Conservation (phyloP, 306 rosid genomes). For the Begonia peltatifolia region DNA sequence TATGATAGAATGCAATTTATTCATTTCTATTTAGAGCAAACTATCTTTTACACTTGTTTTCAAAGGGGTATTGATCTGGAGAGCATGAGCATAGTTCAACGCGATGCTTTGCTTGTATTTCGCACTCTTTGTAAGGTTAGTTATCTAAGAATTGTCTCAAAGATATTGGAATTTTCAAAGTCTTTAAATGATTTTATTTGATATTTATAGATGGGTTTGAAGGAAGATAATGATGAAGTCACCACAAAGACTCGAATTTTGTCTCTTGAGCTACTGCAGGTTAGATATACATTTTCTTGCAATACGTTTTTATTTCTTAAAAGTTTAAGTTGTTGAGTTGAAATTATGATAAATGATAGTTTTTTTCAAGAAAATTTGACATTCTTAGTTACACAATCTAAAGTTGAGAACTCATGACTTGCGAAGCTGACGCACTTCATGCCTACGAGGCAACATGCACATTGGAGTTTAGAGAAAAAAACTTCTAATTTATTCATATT, state of each 20-base stretch:
- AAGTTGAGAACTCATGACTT: too few species aligned
- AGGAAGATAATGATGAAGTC: conserved; percentile 93
- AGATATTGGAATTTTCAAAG: conserved; percentile 14
- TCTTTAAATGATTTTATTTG: conserved; percentile 10
- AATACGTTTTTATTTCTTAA: too few species aligned
- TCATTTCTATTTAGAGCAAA: conserved; percentile 13
- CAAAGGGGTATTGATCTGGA: conserved; percentile 91
- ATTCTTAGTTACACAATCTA: too few species aligned
- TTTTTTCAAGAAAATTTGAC: too few species aligned
- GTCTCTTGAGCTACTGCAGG: conserved; percentile 99
- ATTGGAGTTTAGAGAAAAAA: too few species aligned
- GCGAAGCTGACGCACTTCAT: too few species aligned
- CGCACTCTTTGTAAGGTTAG: conserved; percentile 99
- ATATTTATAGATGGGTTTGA: conserved; percentile 85
- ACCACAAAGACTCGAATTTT: conserved; percentile 83
- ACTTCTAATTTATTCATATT: too few species aligned
- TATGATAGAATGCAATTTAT: neutral
- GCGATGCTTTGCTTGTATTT: conserved; percentile 84
- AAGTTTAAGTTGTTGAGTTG: too few species aligned
- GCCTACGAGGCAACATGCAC: too few species aligned
- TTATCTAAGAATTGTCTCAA: conserved; percentile 17
- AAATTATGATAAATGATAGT: too few species aligned
- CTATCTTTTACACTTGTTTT: conserved; percentile 17
- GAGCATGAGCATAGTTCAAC: conserved; percentile 79
- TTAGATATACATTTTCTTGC: conserved; percentile 6